Conservation (phyloP, 1,284 basidiomycete species). For the Meira miltonrushii region DNA sequence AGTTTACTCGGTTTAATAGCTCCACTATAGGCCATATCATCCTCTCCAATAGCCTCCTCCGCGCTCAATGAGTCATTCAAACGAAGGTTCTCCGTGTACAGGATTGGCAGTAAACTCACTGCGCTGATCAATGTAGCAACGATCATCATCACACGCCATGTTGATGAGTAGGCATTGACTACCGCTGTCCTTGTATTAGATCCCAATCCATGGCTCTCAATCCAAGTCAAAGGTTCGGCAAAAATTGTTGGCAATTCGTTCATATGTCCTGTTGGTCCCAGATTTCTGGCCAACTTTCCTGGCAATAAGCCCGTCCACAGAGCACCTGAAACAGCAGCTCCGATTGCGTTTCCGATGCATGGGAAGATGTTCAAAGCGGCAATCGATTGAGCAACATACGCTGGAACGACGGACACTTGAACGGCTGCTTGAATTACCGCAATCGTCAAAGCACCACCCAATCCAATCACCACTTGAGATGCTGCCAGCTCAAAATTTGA, state of each 20-base stretch:
- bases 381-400: slow-evolving; percentile 9
- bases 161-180: slow-evolving; percentile 12
- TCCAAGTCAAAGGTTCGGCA: slow-evolving; percentile 20
- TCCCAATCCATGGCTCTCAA: slow-evolving; percentile 12
- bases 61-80: slow-evolving; percentile 6
- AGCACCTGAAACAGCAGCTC: slow-evolving; percentile 16
- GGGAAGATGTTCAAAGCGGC: slow-evolving; percentile 16
- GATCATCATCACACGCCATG: slow-evolving; percentile 15
- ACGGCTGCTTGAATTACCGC: slow-evolving; percentile 14
- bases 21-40: background rate
- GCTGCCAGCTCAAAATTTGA: slow-evolving; percentile 10
- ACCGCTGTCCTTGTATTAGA: slow-evolving; percentile 13
- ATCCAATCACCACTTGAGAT: slow-evolving; percentile 15
- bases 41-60: background rate
- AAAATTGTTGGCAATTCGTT: slow-evolving; percentile 8
- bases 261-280: background rate
- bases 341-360: slow-evolving; percentile 14
- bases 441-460: slow-evolving; percentile 16
- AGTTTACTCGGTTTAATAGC: too few relatives aligned
- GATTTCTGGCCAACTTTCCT: slow-evolving; percentile 1
- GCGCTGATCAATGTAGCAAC: slow-evolving; percentile 10
- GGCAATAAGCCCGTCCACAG: slow-evolving; percentile 14
- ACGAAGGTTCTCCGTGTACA: slow-evolving; percentile 11
- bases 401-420: slow-evolving; percentile 10
- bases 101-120: background rate